phyloP scores from a whole-genome alignment of 495 filamentous ascomycete genomes.

The Tetracladium marchalianum region DNA sequence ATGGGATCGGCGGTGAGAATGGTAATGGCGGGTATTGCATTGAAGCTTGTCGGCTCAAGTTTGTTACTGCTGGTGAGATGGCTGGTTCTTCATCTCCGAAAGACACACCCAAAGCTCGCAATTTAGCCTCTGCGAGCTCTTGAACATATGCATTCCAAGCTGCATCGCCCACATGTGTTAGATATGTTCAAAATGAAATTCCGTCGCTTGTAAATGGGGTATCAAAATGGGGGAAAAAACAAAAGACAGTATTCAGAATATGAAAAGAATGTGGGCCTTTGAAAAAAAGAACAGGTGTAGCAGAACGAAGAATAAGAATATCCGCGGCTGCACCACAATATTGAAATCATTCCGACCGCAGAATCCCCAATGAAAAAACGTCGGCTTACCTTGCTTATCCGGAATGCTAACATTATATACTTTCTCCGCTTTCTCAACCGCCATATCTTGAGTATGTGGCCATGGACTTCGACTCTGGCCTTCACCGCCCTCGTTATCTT shows the following conservation, averaged over 20 bases:
- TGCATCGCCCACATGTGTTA: not conserved
- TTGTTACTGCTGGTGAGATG: constrained; percentile 37
- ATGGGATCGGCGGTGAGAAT: constrained; percentile 65
- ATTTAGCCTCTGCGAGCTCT: constrained; percentile 75
- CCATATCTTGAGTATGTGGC: constrained; percentile 55
- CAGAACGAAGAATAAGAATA: too few species aligned
- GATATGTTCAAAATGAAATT: not conserved
- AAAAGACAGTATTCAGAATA: too few species aligned
- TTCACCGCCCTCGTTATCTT: constrained; percentile 22
- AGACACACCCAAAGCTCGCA: constrained; percentile 79
- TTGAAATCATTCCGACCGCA: too few species aligned
- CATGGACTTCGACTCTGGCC: constrained; percentile 63
- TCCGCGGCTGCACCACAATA: too few species aligned
- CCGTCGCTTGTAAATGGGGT: not conserved
- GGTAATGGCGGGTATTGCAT: constrained; percentile 52
- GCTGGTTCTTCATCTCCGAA: constrained; percentile 59
- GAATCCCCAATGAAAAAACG: not conserved
- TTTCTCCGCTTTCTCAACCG: constrained; percentile 39
- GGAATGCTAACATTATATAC: constrained; percentile 62
- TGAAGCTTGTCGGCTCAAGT: constrained; percentile 50
- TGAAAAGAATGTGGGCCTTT: too few species aligned
- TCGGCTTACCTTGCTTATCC: constrained; percentile 37
- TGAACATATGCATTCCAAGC: constrained; percentile 76
- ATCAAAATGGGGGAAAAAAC: not conserved
- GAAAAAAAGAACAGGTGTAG: too few species aligned